Percentiles rank a stretch among this genome's conserved stretches.
Evolutionary conservation across 2,329 filamentous ascomycete genomes (phyloP).

Genomic region (Fusarium globosum): DNA sequence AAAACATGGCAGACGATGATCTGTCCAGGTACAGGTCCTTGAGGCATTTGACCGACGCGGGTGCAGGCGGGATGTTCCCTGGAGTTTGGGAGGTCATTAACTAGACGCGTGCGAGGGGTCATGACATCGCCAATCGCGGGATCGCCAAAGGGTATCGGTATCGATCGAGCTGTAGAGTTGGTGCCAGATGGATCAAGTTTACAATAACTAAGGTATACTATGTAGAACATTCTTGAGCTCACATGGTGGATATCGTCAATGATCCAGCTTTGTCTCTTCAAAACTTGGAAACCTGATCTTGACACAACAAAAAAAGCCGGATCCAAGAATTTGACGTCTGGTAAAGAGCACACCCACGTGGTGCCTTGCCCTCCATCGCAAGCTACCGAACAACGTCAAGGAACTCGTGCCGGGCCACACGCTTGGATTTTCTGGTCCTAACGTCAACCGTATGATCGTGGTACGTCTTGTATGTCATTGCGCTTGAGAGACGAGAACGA

Average conservation of each 20-base stretch:
- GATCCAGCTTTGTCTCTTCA: not conserved
- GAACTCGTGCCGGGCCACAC: slow-evolving; percentile 22
- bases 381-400: slow-evolving; percentile 28
- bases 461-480: slow-evolving; percentile 37
- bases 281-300: slow-evolving; percentile 32
- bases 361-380: slow-evolving; percentile 36
- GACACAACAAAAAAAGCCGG: slow-evolving; percentile 4
- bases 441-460: slow-evolving; percentile 44
- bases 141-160: slow-evolving; percentile 30
- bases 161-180: slow-evolving; percentile 28
- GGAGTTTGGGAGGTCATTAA: slow-evolving; percentile 7
- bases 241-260: slow-evolving; percentile 36
- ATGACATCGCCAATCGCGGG: slow-evolving; percentile 43
- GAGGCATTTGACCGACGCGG: slow-evolving; percentile 37
- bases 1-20: slow-evolving; percentile 28
- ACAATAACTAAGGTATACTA: not conserved
- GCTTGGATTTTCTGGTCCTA: slow-evolving; percentile 15
- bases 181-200: slow-evolving; percentile 16
- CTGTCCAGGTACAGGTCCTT: slow-evolving; percentile 30
- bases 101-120: slow-evolving; percentile 23
- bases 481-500: not conserved
- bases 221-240: slow-evolving; percentile 5
- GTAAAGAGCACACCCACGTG: slow-evolving; percentile 38
- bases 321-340: slow-evolving; percentile 31
- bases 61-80: slow-evolving; percentile 41